Evolutionary conservation across 345 rosid genomes (phyloP).

Genomic region (Erucastrum elatum): DNA sequence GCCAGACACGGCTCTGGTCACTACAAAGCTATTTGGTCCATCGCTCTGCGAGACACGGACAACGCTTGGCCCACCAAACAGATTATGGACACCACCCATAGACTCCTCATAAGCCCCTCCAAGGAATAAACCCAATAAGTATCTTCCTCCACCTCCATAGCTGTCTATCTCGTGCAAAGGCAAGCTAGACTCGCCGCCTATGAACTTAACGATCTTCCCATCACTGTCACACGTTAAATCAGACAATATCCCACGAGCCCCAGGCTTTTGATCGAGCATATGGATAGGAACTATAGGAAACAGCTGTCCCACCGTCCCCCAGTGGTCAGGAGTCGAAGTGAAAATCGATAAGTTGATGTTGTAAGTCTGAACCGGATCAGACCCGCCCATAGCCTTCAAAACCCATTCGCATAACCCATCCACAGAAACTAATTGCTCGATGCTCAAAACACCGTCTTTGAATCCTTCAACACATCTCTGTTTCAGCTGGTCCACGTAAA

Average conservation of each 20-base stretch:
- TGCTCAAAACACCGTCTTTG: conserved; percentile 71
- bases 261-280: conserved; percentile 70
- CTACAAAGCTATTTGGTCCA: conserved; percentile 89
- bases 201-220: conserved; percentile 87
- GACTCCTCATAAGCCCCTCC: conserved; percentile 99
- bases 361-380: conserved; percentile 64
- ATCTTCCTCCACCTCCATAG: conserved; percentile 31
- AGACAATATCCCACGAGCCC: conserved; percentile 66
- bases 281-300: conserved; percentile 94
- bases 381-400: conserved; percentile 51
- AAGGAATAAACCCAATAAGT: conserved; percentile 92
- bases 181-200: conserved; percentile 82
- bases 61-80: conserved; percentile 90
- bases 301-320: conserved; percentile 82
- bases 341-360: conserved; percentile 83
- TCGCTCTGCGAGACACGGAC: conserved; percentile 85
- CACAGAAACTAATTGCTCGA: conserved; percentile 78
- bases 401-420: conserved; percentile 83
- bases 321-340: conserved; percentile 93
- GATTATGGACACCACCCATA: conserved; percentile 91
- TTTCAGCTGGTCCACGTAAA: conserved; percentile 76
- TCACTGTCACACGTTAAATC: conserved; percentile 95
- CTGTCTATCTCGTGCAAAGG: conserved; percentile 82
- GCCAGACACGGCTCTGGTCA: conserved; percentile 76
- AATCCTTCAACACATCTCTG: conserved; percentile 78